Percentiles rank a stretch among this genome's conserved stretches.
Conservation (phyloP, 495 filamentous ascomycete species). For the Hypomontagnella submonticulosa region DNA sequence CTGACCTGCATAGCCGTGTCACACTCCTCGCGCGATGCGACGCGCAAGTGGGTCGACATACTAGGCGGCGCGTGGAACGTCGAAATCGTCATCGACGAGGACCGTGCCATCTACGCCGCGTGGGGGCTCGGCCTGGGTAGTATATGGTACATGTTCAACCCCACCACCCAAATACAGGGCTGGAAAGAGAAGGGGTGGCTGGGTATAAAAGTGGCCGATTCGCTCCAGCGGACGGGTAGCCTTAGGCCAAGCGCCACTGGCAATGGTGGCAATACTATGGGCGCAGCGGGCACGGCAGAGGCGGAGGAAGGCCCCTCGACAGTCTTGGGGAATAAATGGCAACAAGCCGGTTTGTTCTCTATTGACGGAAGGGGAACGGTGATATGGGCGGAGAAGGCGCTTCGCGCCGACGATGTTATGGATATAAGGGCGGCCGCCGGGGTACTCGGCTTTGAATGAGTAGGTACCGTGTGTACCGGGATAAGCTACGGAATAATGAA, state of each 20-base stretch:
- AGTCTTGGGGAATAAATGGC: slow-evolving; percentile 71
- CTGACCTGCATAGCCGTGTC: slow-evolving; percentile 64
- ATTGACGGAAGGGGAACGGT: slow-evolving; percentile 64
- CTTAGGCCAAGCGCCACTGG: slow-evolving; percentile 22
- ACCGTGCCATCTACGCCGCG: slow-evolving; percentile 61
- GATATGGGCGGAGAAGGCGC: slow-evolving; percentile 60
- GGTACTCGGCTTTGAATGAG: slow-evolving; percentile 45
- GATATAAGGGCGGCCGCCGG: slow-evolving; percentile 61
- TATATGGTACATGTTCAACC: slow-evolving; percentile 63
- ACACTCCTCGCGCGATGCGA: slow-evolving; percentile 60
- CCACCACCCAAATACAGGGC: slow-evolving; percentile 53
- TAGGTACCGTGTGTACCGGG: no score
- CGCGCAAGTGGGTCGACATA: slow-evolving; percentile 60
- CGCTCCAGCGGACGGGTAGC: slow-evolving; percentile 47
- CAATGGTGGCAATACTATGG: slow-evolving; percentile 8
- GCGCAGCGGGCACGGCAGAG: slow-evolving; percentile 17
- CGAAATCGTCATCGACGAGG: slow-evolving; percentile 62
- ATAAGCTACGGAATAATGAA: slow-evolving; percentile 1
- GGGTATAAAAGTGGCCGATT: slow-evolving; percentile 52
- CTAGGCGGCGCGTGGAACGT: slow-evolving; percentile 61
- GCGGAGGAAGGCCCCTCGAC: slow-evolving; percentile 53
- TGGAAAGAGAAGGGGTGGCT: slow-evolving; percentile 60
- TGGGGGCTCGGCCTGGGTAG: slow-evolving; percentile 65
- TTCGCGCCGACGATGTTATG: slow-evolving; percentile 63
- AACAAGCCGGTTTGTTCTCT: slow-evolving; percentile 65